Percentiles rank a stretch among this genome's conserved stretches.
Conservation (phyloP, 768 basidiomycete genomes). For the Mycena amicta region DNA sequence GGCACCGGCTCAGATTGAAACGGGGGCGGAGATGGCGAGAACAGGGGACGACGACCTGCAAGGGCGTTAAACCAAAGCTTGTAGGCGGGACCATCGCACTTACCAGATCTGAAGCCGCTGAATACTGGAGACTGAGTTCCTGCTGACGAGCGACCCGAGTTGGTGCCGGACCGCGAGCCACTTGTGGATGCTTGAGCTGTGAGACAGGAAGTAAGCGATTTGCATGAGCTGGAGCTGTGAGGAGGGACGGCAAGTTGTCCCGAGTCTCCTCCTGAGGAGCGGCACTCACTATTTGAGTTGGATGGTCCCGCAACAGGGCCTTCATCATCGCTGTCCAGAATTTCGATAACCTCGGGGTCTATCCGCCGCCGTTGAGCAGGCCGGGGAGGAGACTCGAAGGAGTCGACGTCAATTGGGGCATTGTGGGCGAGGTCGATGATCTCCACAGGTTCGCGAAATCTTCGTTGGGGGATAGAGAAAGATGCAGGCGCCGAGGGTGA, state of each 20-base stretch:
- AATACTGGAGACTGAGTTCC: too few relatives aligned
- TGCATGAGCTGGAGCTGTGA: too few relatives aligned
- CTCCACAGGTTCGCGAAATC: constrained; percentile 6
- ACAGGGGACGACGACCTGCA: constrained; percentile 30
- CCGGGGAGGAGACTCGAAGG: background rate
- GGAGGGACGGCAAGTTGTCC: too few relatives aligned
- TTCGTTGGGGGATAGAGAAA: constrained; percentile 10
- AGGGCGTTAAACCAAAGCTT: too few relatives aligned
- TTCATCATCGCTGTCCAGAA: constrained; percentile 22
- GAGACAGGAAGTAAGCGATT: too few relatives aligned
- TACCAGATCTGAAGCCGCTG: too few relatives aligned
- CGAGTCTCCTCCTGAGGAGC: too few relatives aligned
- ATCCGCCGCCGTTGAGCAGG: constrained; percentile 12
- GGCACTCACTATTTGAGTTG: background rate
- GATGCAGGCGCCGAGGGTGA: background rate
- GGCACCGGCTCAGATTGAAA: constrained; percentile 53
- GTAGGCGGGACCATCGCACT: too few relatives aligned
- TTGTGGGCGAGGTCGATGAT: constrained; percentile 14
- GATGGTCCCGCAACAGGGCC: constrained; percentile 1
- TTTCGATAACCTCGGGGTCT: constrained; percentile 16
- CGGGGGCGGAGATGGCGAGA: constrained; percentile 51
- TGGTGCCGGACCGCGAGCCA: too few relatives aligned
- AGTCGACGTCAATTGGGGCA: background rate
- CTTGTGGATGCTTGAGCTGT: too few relatives aligned
- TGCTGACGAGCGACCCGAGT: too few relatives aligned